Percentiles rank a stretch among this genome's conserved stretches.
phyloP scores from a whole-genome alignment of 1,139 yeast species.

The Oligophagozyma castellii region DNA sequence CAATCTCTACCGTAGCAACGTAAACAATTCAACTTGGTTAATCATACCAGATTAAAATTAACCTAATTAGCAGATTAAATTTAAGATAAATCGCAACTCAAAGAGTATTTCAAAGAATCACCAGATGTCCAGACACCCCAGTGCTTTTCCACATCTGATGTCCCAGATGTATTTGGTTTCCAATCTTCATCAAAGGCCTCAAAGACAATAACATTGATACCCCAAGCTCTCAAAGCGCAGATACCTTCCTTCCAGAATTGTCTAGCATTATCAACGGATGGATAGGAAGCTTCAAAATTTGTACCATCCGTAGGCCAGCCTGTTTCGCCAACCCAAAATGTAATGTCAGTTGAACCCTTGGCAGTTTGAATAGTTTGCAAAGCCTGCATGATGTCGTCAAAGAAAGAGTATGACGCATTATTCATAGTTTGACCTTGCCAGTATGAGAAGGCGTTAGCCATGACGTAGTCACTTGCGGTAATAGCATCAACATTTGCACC shows the following conservation, averaged over 20 bases:
- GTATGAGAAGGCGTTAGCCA: constrained; percentile 92
- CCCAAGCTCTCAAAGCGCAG: constrained; percentile 92
- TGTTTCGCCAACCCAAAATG: constrained; percentile 95
- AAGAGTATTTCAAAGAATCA: constrained; percentile 42
- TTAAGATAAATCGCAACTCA: constrained; percentile 51
- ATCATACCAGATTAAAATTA: too few species aligned
- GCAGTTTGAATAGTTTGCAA: constrained; percentile 70
- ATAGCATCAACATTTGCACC: constrained; percentile 59
- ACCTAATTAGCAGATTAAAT: too few species aligned
- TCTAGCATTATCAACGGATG: constrained; percentile 61
- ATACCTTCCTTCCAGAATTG: constrained; percentile 75
- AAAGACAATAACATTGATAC: constrained; percentile 78
- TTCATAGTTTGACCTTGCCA: constrained; percentile 91
- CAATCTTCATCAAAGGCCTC: constrained; percentile 94
- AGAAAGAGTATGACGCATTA: constrained; percentile 78
- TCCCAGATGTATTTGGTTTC: constrained; percentile 85
- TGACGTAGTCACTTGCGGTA: constrained; percentile 66
- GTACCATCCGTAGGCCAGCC: constrained; percentile 96
- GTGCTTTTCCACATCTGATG: constrained; percentile 74
- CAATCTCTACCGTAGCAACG: too few species aligned
- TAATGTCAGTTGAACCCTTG: constrained; percentile 73
- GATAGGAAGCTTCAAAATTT: constrained; percentile 46
- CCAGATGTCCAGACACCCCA: constrained; percentile 77
- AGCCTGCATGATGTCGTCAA: constrained; percentile 95
- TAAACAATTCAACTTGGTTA: too few species aligned